Evolutionary conservation across 2,329 filamentous ascomycete species (phyloP).

Genomic region (Cercospora sesami): DNA sequence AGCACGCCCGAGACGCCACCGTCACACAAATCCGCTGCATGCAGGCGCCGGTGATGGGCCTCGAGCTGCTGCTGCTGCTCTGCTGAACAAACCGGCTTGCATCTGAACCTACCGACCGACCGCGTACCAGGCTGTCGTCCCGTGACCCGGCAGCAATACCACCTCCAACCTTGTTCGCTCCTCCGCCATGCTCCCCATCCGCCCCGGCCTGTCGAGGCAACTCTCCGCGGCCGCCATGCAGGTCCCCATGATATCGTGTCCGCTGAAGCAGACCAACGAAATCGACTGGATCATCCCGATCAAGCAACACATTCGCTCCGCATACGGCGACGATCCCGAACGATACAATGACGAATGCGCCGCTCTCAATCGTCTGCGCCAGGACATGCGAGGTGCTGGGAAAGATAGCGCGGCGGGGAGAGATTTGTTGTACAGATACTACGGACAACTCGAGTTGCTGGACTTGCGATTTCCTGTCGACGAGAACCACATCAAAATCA

Average conservation of each 20-base stretch:
- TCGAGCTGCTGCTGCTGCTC: background rate
- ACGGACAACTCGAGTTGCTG: constrained; percentile 91
- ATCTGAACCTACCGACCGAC: background rate
- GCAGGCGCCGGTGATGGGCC: constrained; percentile 2
- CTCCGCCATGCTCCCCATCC: constrained; percentile 39
- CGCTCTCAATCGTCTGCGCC: constrained; percentile 87
- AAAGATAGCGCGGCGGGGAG: constrained; percentile 93
- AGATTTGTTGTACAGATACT: constrained; percentile 94
- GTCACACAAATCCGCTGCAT: background rate
- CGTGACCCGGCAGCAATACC: background rate
- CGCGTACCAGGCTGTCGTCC: background rate
- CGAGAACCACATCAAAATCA: constrained; percentile 98
- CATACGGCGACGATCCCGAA: constrained; percentile 95
- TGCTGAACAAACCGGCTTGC: background rate
- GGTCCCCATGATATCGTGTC: constrained; percentile 92
- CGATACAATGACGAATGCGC: constrained; percentile 93
- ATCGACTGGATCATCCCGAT: constrained; percentile 95
- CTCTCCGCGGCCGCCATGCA: constrained; percentile 64
- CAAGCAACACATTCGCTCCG: constrained; percentile 88
- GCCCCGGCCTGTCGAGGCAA: constrained; percentile 37
- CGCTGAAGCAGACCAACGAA: constrained; percentile 91
- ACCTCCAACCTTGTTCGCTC: background rate
- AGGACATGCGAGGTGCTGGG: constrained; percentile 97
- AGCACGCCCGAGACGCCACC: background rate
- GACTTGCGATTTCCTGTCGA: constrained; percentile 96